Evolutionary conservation across 1,139 yeast genomes (phyloP), one percentile per base, ranked within the genome.

Genomic region (Magnusiomyces sp.): DNA sequence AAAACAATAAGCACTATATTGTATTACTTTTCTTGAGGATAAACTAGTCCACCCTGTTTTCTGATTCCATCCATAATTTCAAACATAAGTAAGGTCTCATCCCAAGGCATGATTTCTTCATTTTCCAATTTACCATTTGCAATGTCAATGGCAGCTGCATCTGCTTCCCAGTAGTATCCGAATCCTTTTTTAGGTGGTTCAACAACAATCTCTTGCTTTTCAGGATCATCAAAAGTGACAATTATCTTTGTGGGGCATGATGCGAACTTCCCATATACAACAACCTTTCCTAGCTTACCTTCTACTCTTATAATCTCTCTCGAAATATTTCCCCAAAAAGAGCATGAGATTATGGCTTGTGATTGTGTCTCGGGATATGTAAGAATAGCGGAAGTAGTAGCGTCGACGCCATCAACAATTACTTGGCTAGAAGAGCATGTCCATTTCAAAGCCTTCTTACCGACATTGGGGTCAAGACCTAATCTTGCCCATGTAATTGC

Each of bases 131-230:
- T 9, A 71, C 71, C 19, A 79, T 57, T 60, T 70, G 50, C 34
- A 6, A 53, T 46, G 6, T 58, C 56, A 39, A 53, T 48, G 16
- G 50, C 50, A 29, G 47, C 65, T 6, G 78, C 80, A 43, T 76
- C 73, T 2, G 80, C 80, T 58, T 77, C 81, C 60, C 72, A 72
- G 50, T 73, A 72, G 60, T 76, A 73, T 2, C 81, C 81, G 47
- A 65, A 58, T 19, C 68, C 70, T 2, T 20, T 34, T 34, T 49
- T 53, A 5, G 60, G 58, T 29, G 64, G 54, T 13, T 58, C 58
- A 37, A 53, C 51, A 40, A 56, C 53, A 29, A 52, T 46, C 16
- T 49, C 51, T 29, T 52, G 50, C 33, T 50, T 51, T 37, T 54
- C 52, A 11, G 46, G 36, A n/a, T 44, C 41, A n/a, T 37, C 41